Percentiles rank a stretch among this genome's conserved stretches.
These are phyloP conservation scores for Heliophila coronopifolia DNA, from an alignment of 441 rosid species.

Conservation along the genomic window DNA sequence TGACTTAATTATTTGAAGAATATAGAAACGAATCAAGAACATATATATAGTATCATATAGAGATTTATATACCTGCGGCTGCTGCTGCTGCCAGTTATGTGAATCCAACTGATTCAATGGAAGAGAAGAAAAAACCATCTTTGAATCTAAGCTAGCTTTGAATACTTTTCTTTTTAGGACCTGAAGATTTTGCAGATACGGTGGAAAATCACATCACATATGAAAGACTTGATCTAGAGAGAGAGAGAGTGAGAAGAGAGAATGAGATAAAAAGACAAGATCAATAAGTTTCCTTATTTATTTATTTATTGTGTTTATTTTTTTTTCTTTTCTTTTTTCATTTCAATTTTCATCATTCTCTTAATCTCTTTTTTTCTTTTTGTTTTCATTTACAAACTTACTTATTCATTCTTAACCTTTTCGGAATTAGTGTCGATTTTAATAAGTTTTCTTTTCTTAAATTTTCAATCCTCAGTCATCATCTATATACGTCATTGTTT, in stretches of 20 bases:
- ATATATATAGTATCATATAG: neutral
- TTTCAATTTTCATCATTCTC: constrained; percentile 23
- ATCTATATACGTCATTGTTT: constrained; percentile 13
- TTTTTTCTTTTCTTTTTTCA: neutral
- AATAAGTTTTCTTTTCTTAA: neutral
- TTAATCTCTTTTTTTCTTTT: constrained; percentile 31
- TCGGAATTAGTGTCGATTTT: constrained; percentile 23
- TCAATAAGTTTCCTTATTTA: constrained; percentile 31
- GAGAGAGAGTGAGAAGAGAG: constrained; percentile 37
- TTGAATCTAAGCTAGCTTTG: constrained; percentile 16
- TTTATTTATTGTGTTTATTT: constrained; percentile 4
- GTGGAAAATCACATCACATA: constrained; percentile 49
- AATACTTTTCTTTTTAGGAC: constrained; percentile 28
- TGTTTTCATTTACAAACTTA: constrained; percentile 38
- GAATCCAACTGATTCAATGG: constrained; percentile 51
- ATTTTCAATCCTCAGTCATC: constrained; percentile 10
- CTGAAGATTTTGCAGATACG: constrained; percentile 32
- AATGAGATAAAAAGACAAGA: constrained; percentile 38
- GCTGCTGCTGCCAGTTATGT: constrained; percentile 53
- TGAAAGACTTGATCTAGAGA: constrained; percentile 30
- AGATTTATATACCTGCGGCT: too few species aligned
- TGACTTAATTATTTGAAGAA: too few species aligned
- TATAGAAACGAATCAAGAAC: constrained; percentile 14
- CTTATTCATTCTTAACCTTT: constrained; percentile 30
- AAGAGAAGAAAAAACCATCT: constrained; percentile 53